Evolutionary conservation across 2,329 filamentous ascomycete species (phyloP), one percentile per base, ranked within the genome.

Genomic region (Metarhizium robertsii): DNA sequence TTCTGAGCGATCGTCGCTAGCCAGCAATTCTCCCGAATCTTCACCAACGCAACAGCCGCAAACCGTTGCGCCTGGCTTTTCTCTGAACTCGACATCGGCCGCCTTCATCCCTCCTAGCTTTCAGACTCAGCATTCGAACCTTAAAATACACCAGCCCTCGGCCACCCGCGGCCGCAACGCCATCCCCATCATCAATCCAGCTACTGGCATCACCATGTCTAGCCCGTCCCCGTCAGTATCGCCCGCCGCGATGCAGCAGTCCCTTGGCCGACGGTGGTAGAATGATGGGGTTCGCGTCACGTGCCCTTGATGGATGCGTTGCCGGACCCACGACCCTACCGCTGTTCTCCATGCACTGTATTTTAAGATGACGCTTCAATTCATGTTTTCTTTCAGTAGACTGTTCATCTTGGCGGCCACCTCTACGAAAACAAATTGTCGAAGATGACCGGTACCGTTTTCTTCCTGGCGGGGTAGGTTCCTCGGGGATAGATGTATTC

Each of bases 161-260:
- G 90, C 92, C 59, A 90, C 92, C 61, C 89, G 94, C 63, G 84
- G 87, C 57, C 90, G 91, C 73, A 97, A 96, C 72, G 90, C 94
- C 67, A 97, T 97, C 63, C 92, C 92, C 57, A 99, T 99, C 70
- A 90, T 97, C 73, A 95, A 99, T 79, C 94, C 94, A 54, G 88
- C 83, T 63, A 96, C 92, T 56, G 91, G 94, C 67, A 85, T 91
- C 71, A 83, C 84, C 67, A 87, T 96, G 78, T 86, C 90, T 55
- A 95, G 90, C 76, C 92, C 92, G 62, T 90, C 92, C 30, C 86
- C 86, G 46, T 85, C 83, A 58, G 79, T 85, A 48, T 85, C 82
- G 48, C 83, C 83, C 59, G 76, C 76, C 67, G 77, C 81, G 68
- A 79, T 85, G 76, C 80, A 81, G 67, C 79, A 81, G 65, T 64